Evolutionary conservation across 2,329 filamentous ascomycete genomes (phyloP), one percentile per base, ranked within the genome.

Genomic region (Calonectria pauciramosa): DNA sequence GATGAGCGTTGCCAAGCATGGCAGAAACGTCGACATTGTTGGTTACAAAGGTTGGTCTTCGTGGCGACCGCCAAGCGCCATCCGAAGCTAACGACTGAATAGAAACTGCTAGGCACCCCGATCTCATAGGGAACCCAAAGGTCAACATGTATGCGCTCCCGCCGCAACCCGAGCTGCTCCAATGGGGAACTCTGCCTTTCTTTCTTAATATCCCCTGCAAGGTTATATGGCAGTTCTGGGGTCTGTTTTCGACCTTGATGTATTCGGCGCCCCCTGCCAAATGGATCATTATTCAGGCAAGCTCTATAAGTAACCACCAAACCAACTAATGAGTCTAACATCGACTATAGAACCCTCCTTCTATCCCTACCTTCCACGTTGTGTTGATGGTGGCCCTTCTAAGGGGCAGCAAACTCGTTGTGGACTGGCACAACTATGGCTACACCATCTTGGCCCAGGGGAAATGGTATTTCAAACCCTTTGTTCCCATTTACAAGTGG

Each of bases 371-470:
- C 0, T 91, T 99, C 28, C 91, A 93, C 67, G 88, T 98, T 47
- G 94, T 95, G 20, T 89, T 93, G 28, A 75, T 96, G 4, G 89
- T 95, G 63, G 95, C 94, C 80, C 91, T 93, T 79, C 84, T 98
- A 66, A 93, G 97, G 65, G 93, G 95, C 79, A 98, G 95, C 49
- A 91, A 91, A 71, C 90, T 99, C 5, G 89, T 99, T 75, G 94
- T 99, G 70, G 97, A 99, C 87, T 99, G 97, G 97, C 97, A 99
- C 88, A 99, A 99, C 86, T 99, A 98, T 85, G 97, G 96, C 79
- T 98, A 96, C 89, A 96, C 95, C 11, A 98, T 99, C 80, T 91
- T 99, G 4, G 94, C 90, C 7, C 88, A 90, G 63, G 91, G 90
- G 64, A 86, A 88, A 30, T 89, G 91, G 51, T 84, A 82, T 8